phyloP scores from a whole-genome alignment of 768 basidiomycete genomes.

The Fibroporia radiculosa region DNA sequence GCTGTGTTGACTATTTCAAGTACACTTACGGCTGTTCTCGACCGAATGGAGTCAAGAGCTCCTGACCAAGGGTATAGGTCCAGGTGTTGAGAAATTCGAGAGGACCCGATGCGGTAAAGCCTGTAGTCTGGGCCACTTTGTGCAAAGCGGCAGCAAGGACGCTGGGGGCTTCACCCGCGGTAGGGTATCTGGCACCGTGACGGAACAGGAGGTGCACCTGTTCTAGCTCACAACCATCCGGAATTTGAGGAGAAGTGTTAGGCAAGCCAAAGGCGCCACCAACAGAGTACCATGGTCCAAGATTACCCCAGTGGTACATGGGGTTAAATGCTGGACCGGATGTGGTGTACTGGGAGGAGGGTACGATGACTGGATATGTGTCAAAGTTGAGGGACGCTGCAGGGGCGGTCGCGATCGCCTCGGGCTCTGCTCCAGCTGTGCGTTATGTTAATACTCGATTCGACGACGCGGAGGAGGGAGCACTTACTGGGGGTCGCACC shows the following conservation, averaged over 20 bases:
- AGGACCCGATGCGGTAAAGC: conserved; percentile 27
- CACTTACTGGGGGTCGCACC: conserved; percentile 41
- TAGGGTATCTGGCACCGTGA: conserved; percentile 37
- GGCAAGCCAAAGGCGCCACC: conserved; percentile 37
- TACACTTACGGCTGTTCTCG: conserved; percentile 28
- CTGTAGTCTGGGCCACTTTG: conserved; percentile 16
- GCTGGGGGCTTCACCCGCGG: conserved; percentile 20
- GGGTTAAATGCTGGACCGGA: conserved; percentile 31
- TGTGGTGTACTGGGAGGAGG: conserved; percentile 13
- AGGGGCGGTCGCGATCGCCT: conserved; percentile 27
- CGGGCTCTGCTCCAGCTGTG: conserved; percentile 23
- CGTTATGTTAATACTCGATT: neutral
- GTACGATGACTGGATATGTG: conserved; percentile 38
- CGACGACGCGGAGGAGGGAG: neutral
- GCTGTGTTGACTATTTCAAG: no score
- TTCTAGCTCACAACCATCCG: conserved; percentile 37
- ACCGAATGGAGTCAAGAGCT: conserved; percentile 41
- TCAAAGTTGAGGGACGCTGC: conserved; percentile 27
- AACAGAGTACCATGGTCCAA: conserved; percentile 44
- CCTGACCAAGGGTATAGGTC: conserved; percentile 37
- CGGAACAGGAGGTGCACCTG: conserved; percentile 36
- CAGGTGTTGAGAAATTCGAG: conserved; percentile 38
- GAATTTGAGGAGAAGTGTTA: conserved; percentile 36
- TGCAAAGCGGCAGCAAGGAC: conserved; percentile 19
- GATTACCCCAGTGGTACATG: conserved; percentile 38